Conservation (phyloP, 129 eudicot species). For the Solidago caesia region DNA sequence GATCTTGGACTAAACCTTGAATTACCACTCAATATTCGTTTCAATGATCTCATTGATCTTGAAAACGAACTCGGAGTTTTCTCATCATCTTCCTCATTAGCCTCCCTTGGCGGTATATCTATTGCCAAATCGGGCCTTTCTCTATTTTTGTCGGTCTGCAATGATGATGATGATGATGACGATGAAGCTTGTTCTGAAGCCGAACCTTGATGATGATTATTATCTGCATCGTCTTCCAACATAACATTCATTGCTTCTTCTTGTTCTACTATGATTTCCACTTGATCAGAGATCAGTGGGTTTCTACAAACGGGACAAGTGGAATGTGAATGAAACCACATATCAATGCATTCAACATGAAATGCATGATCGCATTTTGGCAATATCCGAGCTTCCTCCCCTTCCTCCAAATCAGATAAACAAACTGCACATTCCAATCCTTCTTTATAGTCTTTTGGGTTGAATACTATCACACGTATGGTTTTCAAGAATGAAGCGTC, state of each 20-base stretch:
- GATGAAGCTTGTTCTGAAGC: neutral
- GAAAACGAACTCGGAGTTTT: slow-evolving; percentile 14
- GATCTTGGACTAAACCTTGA: slow-evolving; percentile 4
- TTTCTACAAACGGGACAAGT: slow-evolving; percentile 46
- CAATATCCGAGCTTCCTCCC: slow-evolving; percentile 35
- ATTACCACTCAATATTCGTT: slow-evolving; percentile 3
- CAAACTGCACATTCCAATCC: slow-evolving; percentile 70
- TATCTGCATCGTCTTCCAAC: slow-evolving; percentile 28
- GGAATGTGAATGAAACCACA: slow-evolving; percentile 27
- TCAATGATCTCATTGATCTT: slow-evolving; percentile 9
- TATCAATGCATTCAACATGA: slow-evolving; percentile 40
- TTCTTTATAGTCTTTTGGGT: slow-evolving; percentile 45
- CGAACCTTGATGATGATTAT: slow-evolving; percentile 6
- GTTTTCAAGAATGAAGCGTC: slow-evolving; percentile 49
- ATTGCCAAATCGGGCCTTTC: slow-evolving; percentile 41
- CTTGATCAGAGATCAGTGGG: slow-evolving; percentile 29
- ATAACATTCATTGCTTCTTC: slow-evolving; percentile 14
- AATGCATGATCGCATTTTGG: slow-evolving; percentile 47
- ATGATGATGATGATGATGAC: neutral
- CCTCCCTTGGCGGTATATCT: slow-evolving; percentile 43
- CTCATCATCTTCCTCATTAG: slow-evolving; percentile 3
- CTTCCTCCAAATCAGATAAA: slow-evolving; percentile 23
- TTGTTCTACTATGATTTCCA: neutral
- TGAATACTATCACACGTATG: slow-evolving; percentile 29
- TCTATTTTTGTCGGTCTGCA: neutral